These are phyloP conservation scores for Cordyceps javanica DNA, from an alignment of 2,329 filamentous ascomycete genomes.

Conservation along the genomic window DNA sequence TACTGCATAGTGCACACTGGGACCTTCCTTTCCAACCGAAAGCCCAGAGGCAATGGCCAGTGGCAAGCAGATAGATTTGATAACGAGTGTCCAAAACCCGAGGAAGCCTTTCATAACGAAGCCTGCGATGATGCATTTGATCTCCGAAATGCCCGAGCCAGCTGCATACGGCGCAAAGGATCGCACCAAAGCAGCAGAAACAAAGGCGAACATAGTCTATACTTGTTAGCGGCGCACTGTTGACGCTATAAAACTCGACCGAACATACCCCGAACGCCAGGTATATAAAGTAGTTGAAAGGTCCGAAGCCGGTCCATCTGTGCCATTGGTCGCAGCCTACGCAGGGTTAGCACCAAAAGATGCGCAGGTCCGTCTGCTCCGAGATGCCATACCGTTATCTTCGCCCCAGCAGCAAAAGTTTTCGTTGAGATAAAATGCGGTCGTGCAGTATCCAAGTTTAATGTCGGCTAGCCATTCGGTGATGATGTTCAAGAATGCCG, in stretches of 20 bases:
- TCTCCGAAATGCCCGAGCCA: slow-evolving; percentile 94
- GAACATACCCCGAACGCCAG: slow-evolving; percentile 68
- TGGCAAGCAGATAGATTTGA: slow-evolving; percentile 88
- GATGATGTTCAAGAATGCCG: slow-evolving; percentile 86
- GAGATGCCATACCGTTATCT: slow-evolving; percentile 57
- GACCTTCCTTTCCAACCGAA: slow-evolving; percentile 94
- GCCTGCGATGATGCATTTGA: slow-evolving; percentile 97
- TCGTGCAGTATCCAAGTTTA: slow-evolving; percentile 92
- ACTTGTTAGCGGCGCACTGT: neutral
- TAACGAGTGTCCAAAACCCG: slow-evolving; percentile 81
- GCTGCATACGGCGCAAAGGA: slow-evolving; percentile 93
- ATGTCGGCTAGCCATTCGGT: slow-evolving; percentile 97
- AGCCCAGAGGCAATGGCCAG: slow-evolving; percentile 90
- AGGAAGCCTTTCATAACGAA: slow-evolving; percentile 99
- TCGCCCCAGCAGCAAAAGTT: slow-evolving; percentile 98
- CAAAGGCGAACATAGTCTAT: slow-evolving; percentile 71
- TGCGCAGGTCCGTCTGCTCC: neutral
- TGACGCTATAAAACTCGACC: neutral
- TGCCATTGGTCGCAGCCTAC: slow-evolving; percentile 83
- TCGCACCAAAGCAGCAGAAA: slow-evolving; percentile 78
- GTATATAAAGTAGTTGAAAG: slow-evolving; percentile 82
- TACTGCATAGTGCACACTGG: slow-evolving; percentile 97
- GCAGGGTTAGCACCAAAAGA: slow-evolving; percentile 17
- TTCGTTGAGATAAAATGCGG: slow-evolving; percentile 95
- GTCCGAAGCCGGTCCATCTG: slow-evolving; percentile 72